These are phyloP conservation scores for Pulveroboletus sp. DNA, from an alignment of 768 basidiomycete genomes.

Conservation along the genomic window DNA sequence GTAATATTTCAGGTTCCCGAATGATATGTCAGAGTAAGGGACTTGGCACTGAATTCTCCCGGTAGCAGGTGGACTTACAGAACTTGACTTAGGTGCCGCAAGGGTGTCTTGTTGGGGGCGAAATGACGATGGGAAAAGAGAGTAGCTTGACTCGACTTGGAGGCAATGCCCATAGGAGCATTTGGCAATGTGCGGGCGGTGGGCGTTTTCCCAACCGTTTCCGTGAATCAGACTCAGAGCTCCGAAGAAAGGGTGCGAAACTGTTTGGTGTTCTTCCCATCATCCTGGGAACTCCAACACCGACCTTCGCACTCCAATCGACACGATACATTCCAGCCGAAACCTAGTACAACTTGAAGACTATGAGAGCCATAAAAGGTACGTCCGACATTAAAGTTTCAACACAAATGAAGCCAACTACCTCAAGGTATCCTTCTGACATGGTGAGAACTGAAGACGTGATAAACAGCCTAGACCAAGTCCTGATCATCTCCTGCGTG, in stretches of 20 bases:
- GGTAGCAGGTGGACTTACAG: conserved; percentile 13
- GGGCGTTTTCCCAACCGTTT: not conserved
- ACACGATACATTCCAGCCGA: too few species aligned
- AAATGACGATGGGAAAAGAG: conserved; percentile 1
- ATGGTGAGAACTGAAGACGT: conserved; percentile 43
- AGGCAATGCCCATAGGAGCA: conserved; percentile 8
- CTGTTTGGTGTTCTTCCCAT: conserved; percentile 13
- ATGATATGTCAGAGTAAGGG: too few species aligned
- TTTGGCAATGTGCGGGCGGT: not conserved
- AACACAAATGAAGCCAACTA: conserved; percentile 6
- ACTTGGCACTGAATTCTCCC: not conserved
- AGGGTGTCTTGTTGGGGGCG: conserved; percentile 7
- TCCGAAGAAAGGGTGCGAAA: too few species aligned
- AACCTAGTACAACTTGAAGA: not conserved
- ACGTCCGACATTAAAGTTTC: conserved; percentile 1
- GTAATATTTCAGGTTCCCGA: too few species aligned
- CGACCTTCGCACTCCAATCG: too few species aligned
- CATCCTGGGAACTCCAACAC: conserved; percentile 3
- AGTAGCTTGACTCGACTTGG: not conserved
- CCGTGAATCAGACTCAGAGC: too few species aligned
- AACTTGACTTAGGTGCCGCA: conserved; percentile 9
- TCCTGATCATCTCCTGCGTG: not conserved
- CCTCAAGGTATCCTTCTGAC: conserved; percentile 60
- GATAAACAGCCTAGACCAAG: not conserved
- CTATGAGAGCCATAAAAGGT: conserved; percentile 69